phyloP scores from a whole-genome alignment of 306 rosid species.

The Vigna trinervia region DNA sequence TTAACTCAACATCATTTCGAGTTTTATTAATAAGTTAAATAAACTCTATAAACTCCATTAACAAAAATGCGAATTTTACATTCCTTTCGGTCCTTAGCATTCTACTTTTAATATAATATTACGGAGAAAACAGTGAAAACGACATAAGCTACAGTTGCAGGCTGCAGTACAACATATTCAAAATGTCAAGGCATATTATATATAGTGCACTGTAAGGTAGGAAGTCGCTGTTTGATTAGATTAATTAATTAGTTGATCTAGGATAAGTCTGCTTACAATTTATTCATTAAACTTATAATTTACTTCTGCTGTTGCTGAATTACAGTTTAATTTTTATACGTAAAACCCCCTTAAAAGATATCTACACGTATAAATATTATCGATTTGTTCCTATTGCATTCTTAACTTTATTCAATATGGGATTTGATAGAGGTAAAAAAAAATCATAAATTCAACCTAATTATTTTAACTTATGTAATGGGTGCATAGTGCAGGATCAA shows the following conservation, averaged over 20 bases:
- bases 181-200: background rate
- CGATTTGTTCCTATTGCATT: no score
- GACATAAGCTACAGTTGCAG: background rate
- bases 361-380: no score
- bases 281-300: no score
- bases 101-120: background rate
- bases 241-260: background rate
- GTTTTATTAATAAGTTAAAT: background rate
- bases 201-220: no score
- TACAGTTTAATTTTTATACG: no score
- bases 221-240: background rate
- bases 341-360: no score
- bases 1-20: background rate
- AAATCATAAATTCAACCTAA: no score
- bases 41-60: background rate
- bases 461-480: background rate
- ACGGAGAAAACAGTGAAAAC: conserved; percentile 26
- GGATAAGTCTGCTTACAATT: background rate
- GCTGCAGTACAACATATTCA: background rate
- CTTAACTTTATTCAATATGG: no score
- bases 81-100: background rate
- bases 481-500: conserved; percentile 57
- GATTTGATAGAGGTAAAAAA: no score
- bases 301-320: no score
- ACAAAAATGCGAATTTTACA: background rate